phyloP scores from a whole-genome alignment of 2,329 filamentous ascomycete species.

The Tolypocladium endophyticum region DNA sequence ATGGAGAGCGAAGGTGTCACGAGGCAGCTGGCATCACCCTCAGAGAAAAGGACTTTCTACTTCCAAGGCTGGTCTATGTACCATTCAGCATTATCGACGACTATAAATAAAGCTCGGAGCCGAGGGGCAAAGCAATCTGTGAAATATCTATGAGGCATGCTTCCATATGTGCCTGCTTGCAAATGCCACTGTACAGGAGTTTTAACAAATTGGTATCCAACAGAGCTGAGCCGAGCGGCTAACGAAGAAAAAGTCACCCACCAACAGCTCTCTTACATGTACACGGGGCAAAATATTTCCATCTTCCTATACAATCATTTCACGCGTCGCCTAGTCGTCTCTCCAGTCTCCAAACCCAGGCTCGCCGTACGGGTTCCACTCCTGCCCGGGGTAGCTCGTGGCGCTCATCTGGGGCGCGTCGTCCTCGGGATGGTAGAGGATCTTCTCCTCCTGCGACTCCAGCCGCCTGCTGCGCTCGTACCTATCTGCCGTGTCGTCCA shows the following conservation, averaged over 20 bases:
- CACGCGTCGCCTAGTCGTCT: conserved; percentile 3
- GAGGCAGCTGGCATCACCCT: too few relatives aligned
- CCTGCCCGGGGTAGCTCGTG: conserved; percentile 59
- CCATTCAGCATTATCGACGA: too few relatives aligned
- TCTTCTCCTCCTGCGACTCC: conserved; percentile 43
- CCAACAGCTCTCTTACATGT: not conserved
- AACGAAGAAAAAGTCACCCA: not conserved
- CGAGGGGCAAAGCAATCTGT: not conserved
- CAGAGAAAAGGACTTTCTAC: too few relatives aligned
- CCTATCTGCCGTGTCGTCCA: conserved; percentile 32
- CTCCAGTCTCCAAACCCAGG: conserved; percentile 18
- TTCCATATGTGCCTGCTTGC: not conserved
- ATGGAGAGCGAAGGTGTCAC: too few relatives aligned
- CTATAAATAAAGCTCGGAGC: not conserved
- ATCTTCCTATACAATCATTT: not conserved
- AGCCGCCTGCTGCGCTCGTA: conserved; percentile 33
- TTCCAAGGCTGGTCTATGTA: not conserved
- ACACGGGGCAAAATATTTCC: not conserved
- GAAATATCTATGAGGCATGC: not conserved
- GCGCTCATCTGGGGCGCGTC: conserved; percentile 50
- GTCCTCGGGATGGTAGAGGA: conserved; percentile 28
- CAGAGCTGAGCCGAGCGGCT: not conserved
- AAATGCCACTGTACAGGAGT: not conserved
- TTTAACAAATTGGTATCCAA: not conserved
- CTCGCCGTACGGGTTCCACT: conserved; percentile 51